Evolutionary conservation across 257 asterid genomes (phyloP).

Genomic region (Gardenia jasminoides): DNA sequence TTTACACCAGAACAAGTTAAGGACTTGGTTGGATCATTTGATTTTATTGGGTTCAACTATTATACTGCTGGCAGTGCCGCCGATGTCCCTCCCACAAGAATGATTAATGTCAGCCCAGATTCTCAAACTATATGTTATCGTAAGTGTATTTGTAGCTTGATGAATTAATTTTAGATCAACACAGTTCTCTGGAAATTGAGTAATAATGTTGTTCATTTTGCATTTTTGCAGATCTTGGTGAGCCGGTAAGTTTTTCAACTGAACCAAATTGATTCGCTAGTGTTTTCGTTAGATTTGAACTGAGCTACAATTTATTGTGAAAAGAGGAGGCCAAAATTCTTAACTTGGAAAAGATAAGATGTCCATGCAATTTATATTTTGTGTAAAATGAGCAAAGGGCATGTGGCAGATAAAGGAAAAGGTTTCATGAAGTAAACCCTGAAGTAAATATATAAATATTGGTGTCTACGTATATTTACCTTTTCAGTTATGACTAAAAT

Average conservation of each 20-base stretch:
- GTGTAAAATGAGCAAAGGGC: no score
- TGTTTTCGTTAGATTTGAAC: not conserved
- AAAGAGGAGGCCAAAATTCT: not conserved
- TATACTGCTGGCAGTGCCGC: constrained; percentile 2
- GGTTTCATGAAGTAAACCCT: not conserved
- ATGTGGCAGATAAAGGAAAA: no score
- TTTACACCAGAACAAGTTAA: constrained; percentile 1
- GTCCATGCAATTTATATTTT: no score
- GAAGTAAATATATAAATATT: not conserved
- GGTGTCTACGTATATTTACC: not conserved
- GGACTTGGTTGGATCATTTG: constrained; percentile 8
- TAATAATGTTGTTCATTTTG: not conserved
- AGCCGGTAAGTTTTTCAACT: not conserved
- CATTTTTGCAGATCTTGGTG: not conserved
- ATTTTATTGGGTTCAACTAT: constrained; percentile 14
- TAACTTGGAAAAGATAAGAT: not conserved
- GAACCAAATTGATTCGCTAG: not conserved
- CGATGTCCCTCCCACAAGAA: not conserved
- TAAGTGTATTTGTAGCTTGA: not conserved
- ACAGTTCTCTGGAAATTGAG: no score
- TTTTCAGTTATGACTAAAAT: not conserved
- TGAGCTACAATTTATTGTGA: no score
- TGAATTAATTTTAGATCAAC: not conserved
- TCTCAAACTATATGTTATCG: not conserved
- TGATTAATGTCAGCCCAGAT: not conserved